phyloP scores from a whole-genome alignment of 169 alveolate species.

The Plasmodium reichenowi region DNA sequence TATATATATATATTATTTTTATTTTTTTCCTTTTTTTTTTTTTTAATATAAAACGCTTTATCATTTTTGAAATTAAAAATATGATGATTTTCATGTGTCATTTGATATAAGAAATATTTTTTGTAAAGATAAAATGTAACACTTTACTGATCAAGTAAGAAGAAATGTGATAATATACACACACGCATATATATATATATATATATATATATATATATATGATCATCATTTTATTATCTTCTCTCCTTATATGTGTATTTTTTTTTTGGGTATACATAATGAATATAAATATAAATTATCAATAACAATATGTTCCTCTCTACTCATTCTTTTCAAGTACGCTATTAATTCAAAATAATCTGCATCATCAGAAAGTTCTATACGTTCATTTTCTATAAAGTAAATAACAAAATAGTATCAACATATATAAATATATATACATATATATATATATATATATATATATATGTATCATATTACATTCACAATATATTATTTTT shows the following conservation, averaged over 20 bases:
- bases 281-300: conserved; percentile 34
- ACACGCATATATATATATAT: no score
- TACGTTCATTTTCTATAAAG: conserved; percentile 22
- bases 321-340: conserved; percentile 33
- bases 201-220: no score
- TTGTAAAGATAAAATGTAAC: no score
- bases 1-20: conserved; percentile 3
- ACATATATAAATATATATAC: not conserved
- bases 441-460: not conserved
- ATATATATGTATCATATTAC: not conserved
- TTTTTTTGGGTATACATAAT: conserved; percentile 18
- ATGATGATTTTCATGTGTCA: no score
- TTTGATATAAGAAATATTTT: no score
- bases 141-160: no score
- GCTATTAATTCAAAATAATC: conserved; percentile 60
- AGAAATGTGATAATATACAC: no score
- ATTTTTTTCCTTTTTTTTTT: no score
- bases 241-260: not conserved
- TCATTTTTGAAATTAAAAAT: no score
- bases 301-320: conserved; percentile 21
- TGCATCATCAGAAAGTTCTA: conserved; percentile 66
- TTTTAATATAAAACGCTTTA: no score
- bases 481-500: not conserved
- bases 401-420: not conserved
- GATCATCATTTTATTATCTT: no score